Evolutionary conservation across 2,329 filamentous ascomycete species (phyloP), one percentile per base, ranked within the genome.

Genomic region (Thelonectria blattea): DNA sequence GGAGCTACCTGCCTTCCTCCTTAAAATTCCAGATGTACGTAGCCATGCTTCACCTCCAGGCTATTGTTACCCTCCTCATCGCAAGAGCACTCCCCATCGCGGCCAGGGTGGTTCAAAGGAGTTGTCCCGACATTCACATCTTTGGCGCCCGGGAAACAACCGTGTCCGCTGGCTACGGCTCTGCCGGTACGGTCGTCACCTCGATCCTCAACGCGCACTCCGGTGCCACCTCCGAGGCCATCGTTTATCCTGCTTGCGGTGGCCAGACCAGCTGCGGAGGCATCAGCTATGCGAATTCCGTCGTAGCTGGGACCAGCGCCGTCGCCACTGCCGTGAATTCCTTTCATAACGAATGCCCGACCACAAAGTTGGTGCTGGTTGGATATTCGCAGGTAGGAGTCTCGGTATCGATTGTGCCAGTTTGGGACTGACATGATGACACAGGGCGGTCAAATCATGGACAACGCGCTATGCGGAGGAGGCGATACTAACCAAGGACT

Each of bases 101-200:
- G 17, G 39, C 39, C 17, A 20, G 39, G 9, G 39, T 42, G 9
- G 39, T 42, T n/a, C 14, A 18, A 42, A 42, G 39, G 17, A 42
- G 39, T n/a, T 42, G 39, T n/a, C 39, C 39, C 4, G 17, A 20
- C n/a, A 18, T 42, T 20, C 39, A 42, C 68, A 73, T 82, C 32
- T 80, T 81, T 34, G 80, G 78, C 2, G 80, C 80, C 1, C 78
- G 80, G 14, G 80, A 82, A 69, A 82, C 80, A 10, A 81, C 79
- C 0, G 84, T 82, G 0, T 71, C 78, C 4, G 75, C 79, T 1
- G 85, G 85, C 2, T 86, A 82, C 62, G 85, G 85, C 10, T 79
- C 81, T 0, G 76, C 82, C 2, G 75, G 75, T 22, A 78, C 78
- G 0, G 76, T 87, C 11, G 81, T 87, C 18, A 79, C 85, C 63